A percentile compares a stretch with the other conserved stretches of the same genome.
Conservation (phyloP, 495 filamentous ascomycete species). For the Terfezia claveryi region DNA sequence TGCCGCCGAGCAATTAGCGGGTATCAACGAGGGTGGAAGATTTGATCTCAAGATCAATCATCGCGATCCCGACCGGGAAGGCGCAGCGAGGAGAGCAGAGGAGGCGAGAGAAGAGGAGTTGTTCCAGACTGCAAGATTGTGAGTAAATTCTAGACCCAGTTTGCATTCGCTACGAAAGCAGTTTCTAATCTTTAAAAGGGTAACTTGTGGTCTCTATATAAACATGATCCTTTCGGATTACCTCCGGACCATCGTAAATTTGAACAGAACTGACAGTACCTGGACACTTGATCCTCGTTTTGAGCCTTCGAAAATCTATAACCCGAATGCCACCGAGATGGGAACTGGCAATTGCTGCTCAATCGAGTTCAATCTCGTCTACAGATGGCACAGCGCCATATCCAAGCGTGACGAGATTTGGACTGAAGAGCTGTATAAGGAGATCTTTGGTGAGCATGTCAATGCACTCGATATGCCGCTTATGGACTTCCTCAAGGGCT, state of each 20-base stretch:
- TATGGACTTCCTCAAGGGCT: slow-evolving; percentile 34
- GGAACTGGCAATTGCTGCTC: slow-evolving; percentile 58
- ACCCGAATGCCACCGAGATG: slow-evolving; percentile 33
- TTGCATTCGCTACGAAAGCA: neutral
- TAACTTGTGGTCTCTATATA: slow-evolving; percentile 65
- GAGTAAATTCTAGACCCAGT: slow-evolving; percentile 1
- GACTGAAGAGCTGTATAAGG: slow-evolving; percentile 41
- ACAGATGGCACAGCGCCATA: slow-evolving; percentile 62
- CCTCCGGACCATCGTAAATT: slow-evolving; percentile 61
- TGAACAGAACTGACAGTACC: slow-evolving; percentile 51
- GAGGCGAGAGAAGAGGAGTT: slow-evolving; percentile 60
- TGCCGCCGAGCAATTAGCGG: slow-evolving; percentile 35
- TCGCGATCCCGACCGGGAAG: slow-evolving; percentile 22
- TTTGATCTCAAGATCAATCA: slow-evolving; percentile 23
- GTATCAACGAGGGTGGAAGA: slow-evolving; percentile 36
- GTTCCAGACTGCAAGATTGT: slow-evolving; percentile 59
- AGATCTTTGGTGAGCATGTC: slow-evolving; percentile 37
- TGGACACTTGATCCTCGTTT: slow-evolving; percentile 62
- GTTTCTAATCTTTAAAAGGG: slow-evolving; percentile 16
- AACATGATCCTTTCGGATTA: slow-evolving; percentile 71
- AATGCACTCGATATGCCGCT: slow-evolving; percentile 29
- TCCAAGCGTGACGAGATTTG: slow-evolving; percentile 51
- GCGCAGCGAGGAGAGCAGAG: slow-evolving; percentile 25
- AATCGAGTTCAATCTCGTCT: slow-evolving; percentile 55
- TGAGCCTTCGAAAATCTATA: slow-evolving; percentile 30